Evolutionary conservation across 768 basidiomycete genomes (phyloP).

Genomic region (Lyophyllum semitale): DNA sequence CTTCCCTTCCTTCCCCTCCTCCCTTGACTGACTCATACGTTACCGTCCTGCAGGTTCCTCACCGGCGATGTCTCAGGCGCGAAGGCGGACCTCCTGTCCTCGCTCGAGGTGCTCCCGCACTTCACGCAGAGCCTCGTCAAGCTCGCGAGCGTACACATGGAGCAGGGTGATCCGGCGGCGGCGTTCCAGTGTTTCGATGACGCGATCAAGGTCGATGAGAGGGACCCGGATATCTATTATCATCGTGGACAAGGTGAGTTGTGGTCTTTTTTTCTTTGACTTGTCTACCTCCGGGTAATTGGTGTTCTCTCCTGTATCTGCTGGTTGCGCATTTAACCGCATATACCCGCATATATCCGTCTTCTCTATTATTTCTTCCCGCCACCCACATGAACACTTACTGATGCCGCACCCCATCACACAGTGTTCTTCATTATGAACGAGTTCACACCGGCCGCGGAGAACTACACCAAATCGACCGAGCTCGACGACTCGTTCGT

Average conservation of each 20-base stretch:
- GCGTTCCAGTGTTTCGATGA: conserved; percentile 92
- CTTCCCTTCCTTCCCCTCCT: not conserved
- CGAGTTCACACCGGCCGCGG: conserved; percentile 82
- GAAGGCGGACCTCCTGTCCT: conserved; percentile 79
- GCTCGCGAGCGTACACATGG: conserved; percentile 97
- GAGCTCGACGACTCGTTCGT: conserved; percentile 86
- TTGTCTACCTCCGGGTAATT: too few relatives aligned
- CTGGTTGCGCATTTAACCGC: too few relatives aligned
- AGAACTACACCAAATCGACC: conserved; percentile 91
- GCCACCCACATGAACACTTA: not conserved
- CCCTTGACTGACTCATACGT: not conserved
- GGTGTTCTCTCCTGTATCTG: too few relatives aligned
- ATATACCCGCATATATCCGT: not conserved
- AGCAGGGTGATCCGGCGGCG: conserved; percentile 77
- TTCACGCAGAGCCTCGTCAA: conserved; percentile 93
- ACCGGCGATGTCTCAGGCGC: conserved; percentile 82
- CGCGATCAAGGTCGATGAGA: conserved; percentile 77
- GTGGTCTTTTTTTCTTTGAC: not conserved
- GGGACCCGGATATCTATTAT: conserved; percentile 96
- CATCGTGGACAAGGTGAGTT: conserved; percentile 91
- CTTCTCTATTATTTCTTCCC: not conserved
- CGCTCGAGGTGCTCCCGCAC: conserved; percentile 62
- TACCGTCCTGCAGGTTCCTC: conserved; percentile 65
- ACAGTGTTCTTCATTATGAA: conserved; percentile 93
- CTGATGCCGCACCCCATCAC: not conserved